Base-by-base conservation (phyloP, 129 eudicot genomes). In the Centella asiatica region DNA sequence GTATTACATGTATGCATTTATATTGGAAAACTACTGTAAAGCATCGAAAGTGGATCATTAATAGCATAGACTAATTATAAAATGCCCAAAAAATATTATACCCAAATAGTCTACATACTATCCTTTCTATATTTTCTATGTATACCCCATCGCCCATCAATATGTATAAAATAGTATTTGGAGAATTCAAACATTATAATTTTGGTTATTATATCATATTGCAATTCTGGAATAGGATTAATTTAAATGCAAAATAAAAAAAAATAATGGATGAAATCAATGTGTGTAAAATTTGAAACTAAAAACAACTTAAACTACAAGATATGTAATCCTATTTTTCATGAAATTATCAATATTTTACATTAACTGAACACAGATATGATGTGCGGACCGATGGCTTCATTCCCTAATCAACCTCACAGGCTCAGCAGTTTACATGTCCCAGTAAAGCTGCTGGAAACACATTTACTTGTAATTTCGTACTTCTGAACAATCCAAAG, bases 321-420 rank as follows among this genome's bases (percentile, higher is more conserved):
- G 13, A 63, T 19, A 31, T 63, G 27, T 29, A 4, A 28, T 18
- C 29, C 36, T 48, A 14, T 2, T 44, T 28, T 24, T 28, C 9
- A 39, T 2, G n/a, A 57, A 28, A 12, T n/a, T n/a, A 3, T 29
- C 28, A 28, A n/a, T 45, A 45, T 62, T 25, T 26, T 62, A 62
- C 39, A 17, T 40, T 27, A 27, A 62, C 23, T 45, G 34, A 62
- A 28, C 42, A 62, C 67, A 45, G 62, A 57, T 18, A 28, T 62
- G 37, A 62, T 62, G 26, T 62, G 53, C 55, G 67, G 67, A 62
- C 67, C 67, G 54, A 44, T 17, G 42, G 42, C 67, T 62, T 62
- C 67, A 62, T 62, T 62, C 67, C 67, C 54, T 26, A 42, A 25
- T 57, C 15, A 44, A 13, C 40, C 40, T 31, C 12, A 33, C 0